Base-by-base conservation (phyloP, 345 rosid species). In the Euphorbia peplus region DNA sequence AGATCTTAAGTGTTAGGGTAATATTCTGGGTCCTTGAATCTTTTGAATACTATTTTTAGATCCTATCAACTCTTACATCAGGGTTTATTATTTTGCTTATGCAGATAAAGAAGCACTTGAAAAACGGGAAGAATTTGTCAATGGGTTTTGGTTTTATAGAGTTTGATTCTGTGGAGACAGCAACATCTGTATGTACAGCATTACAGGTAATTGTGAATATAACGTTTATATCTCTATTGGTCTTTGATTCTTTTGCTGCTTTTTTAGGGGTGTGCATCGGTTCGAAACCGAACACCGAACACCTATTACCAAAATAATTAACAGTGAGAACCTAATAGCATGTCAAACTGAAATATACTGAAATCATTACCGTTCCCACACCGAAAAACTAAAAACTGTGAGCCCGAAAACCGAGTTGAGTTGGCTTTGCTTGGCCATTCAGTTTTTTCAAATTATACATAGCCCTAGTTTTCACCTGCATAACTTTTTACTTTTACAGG, bases 101-200 rank as follows among this genome's bases (percentile, higher is more conserved):
- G 71, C 91, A 95, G 99, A 78, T 91, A 75, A 91, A 84, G 80
- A 88, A 80, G 76, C 99, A 91, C 78, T 24, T 78, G 75, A 95
- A 88, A 77, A 85, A 87, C 64, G 97, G 93, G 63, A 91, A 91
- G 84, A 77, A 77, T 73, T 80, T 91, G 19, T 95, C 99, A 13
- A 83, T 80, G 80, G 99, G 99, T 53, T 91, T 86, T 81, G 99
- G 99, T 75, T 91, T 95, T 82, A 57, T 90, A 35, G 96, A 91
- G 78, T 88, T 95, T 57, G 95, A 95, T 77, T 85, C 95, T 32
- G 72, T 81, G 76, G 96, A 95, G 76, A 87, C 90, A 2, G 95
- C 96, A 57, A 77, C 87, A 68, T 81, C 66, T 67, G 82, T 82
- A 63, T 88, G 80, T 77, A 74, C 83, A 51, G 91, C 88, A 81